phyloP scores from a whole-genome alignment of 1,139 yeast genomes.

The Pichia sp. region DNA sequence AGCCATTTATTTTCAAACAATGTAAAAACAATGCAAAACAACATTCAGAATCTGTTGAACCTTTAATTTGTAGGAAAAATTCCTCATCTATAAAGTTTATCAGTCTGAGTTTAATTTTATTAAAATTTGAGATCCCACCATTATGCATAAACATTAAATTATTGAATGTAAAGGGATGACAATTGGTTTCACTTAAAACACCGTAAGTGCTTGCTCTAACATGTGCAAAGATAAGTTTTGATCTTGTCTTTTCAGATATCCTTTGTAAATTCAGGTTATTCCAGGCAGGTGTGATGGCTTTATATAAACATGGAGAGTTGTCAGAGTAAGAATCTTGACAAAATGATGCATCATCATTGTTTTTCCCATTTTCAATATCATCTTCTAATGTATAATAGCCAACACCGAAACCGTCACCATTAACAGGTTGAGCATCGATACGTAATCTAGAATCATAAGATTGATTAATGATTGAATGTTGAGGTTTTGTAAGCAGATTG shows the following conservation, averaged over 20 bases:
- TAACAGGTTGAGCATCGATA: constrained; percentile 85
- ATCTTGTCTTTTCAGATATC: constrained; percentile 79
- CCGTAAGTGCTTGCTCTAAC: constrained; percentile 97
- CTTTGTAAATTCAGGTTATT: constrained; percentile 85
- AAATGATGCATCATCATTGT: neutral
- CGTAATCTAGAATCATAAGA: constrained; percentile 87
- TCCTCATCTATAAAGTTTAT: constrained; percentile 71
- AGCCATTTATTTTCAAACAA: constrained; percentile 67
- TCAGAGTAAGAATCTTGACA: neutral
- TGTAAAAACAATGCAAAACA: constrained; percentile 86
- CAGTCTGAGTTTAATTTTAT: constrained; percentile 63
- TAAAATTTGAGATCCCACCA: constrained; percentile 79
- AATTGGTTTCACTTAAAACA: constrained; percentile 85
- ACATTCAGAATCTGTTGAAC: constrained; percentile 94
- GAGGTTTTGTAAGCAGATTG: constrained; percentile 86
- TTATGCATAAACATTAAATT: constrained; percentile 94
- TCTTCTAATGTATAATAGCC: constrained; percentile 74
- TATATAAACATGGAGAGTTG: constrained; percentile 73
- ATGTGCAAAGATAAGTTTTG: constrained; percentile 84
- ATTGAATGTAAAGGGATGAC: constrained; percentile 90
- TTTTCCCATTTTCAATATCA: constrained; percentile 18
- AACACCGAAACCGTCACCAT: constrained; percentile 97
- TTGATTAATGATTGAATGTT: constrained; percentile 94
- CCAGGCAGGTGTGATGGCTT: constrained; percentile 98
- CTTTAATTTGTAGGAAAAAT: constrained; percentile 76